Evolutionary conservation across 805 yeast species (phyloP), one percentile per base, ranked within the genome.

Genomic region (Wickerhamiella shivajii): DNA sequence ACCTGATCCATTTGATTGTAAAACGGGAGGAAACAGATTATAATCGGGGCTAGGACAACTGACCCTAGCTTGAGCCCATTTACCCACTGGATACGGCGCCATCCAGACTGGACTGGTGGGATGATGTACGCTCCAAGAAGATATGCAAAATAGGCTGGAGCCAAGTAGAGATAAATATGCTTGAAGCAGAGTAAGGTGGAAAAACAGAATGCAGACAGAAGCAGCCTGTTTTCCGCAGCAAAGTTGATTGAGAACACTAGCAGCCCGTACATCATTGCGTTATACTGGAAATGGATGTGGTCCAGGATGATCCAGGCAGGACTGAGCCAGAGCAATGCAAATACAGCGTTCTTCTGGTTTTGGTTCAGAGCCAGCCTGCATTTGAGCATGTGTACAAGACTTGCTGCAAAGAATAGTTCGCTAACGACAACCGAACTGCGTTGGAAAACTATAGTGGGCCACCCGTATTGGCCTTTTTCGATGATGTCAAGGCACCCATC

Each of bases 231-330:
- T 34, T 71, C 57, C 38, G 74, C 67, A 1, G 90, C 93, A 17
- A 74, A 69, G 22, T 77, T 72, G 24, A 90, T 66, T 13, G 90
- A 70, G 13, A 76, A 64, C 19, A 87, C 66, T 33, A 90, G 57
- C 21, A 90, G 61, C 0, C 94, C 96, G 55, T 79, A 84, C 63
- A 90, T 63, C 68, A 85, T 77, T 3, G 95, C 95, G 54, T 90
- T 90, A 55, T 90, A 90, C 60, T 90, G 98, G 63, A 90, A 90
- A 53, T 90, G 98, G 21, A 90, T 80, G 53, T 87, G 96, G 53
- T 90, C 99, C 32, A 90, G 75, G 15, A 90, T 72, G 41, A 90
- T 59, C 44, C 92, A 62, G 0, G 94, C 96, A 0, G 99, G 99
- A 0, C 92, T 77, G 11, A 90, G 59, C 3, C 74, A 79, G 17